Percentiles rank a stretch among this genome's conserved stretches.
Evolutionary conservation across 768 basidiomycete species (phyloP).

Genomic region (Boletus rubescentipes): DNA sequence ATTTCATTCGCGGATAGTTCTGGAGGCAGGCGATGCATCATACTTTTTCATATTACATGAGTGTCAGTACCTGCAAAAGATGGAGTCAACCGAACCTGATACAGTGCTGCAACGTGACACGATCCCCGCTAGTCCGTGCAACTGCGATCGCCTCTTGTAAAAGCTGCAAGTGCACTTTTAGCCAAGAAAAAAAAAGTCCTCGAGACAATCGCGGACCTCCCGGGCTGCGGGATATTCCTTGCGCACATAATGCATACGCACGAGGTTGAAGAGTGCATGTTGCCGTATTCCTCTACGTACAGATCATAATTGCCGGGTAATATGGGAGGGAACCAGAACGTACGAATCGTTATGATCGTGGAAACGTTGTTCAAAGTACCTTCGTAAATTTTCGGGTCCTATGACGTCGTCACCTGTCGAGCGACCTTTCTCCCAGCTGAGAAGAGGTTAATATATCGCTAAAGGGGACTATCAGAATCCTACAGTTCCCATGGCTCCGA

Average conservation of each 20-base stretch:
- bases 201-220: slow-evolving; percentile 44
- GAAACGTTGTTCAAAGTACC: slow-evolving; percentile 86
- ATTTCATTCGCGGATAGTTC: slow-evolving; percentile 35
- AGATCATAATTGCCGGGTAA: not conserved
- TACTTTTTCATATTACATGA: slow-evolving; percentile 38
- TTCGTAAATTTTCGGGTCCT: slow-evolving; percentile 68
- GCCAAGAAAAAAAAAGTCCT: not conserved
- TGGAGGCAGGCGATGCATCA: slow-evolving; percentile 70
- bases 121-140: slow-evolving; percentile 72
- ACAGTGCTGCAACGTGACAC: slow-evolving; percentile 72
- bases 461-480: slow-evolving; percentile 19
- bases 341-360: slow-evolving; percentile 80
- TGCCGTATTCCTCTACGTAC: slow-evolving; percentile 68
- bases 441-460: not conserved
- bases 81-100: slow-evolving; percentile 46
- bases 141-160: slow-evolving; percentile 75
- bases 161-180: slow-evolving; percentile 42
- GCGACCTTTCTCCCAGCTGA: slow-evolving; percentile 67
- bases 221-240: slow-evolving; percentile 67
- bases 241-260: slow-evolving; percentile 73
- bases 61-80: slow-evolving; percentile 5
- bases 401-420: slow-evolving; percentile 65
- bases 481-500: slow-evolving; percentile 61
- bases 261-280: slow-evolving; percentile 74
- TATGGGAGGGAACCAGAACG: slow-evolving; percentile 27